These are phyloP conservation scores for Psilocybe azurescens DNA, from an alignment of 768 basidiomycete species.

Conservation along the genomic window DNA sequence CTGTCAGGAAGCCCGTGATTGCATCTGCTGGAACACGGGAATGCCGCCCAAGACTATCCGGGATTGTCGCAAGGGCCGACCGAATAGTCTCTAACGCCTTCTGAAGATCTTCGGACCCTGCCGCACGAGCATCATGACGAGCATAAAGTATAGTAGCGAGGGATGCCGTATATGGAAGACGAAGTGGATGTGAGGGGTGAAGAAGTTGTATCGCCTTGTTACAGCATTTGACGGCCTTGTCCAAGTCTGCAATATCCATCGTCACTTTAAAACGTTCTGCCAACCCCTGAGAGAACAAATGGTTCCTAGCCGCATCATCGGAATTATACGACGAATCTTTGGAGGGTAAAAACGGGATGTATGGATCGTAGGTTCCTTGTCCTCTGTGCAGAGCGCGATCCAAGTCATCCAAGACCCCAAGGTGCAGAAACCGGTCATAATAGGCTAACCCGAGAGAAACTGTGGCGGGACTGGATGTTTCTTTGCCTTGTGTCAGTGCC, in stretches of 20 bases:
- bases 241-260: slow-evolving; percentile 3
- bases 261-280: slow-evolving; percentile 7
- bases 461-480: not conserved
- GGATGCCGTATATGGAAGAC: not conserved
- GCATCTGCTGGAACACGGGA: not conserved
- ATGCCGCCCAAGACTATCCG: not conserved
- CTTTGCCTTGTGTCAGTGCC: not conserved
- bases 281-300: not conserved
- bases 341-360: too few relatives aligned
- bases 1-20: not conserved
- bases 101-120: not conserved
- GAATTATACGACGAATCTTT: not conserved
- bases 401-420: slow-evolving; percentile 3
- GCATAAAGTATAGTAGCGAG: not conserved
- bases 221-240: not conserved
- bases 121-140: not conserved
- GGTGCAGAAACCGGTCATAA: slow-evolving; percentile 7
- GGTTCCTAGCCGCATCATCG: not conserved
- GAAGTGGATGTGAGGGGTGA: slow-evolving; percentile 3
- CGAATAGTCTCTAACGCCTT: not conserved
- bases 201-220: not conserved
- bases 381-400: not conserved
- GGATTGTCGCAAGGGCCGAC: not conserved
- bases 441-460: not conserved
- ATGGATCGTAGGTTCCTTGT: too few relatives aligned